Evolutionary conservation across 441 rosid species (phyloP), one percentile per base, ranked within the genome.

Genomic region (Aleurites moluccanus): DNA sequence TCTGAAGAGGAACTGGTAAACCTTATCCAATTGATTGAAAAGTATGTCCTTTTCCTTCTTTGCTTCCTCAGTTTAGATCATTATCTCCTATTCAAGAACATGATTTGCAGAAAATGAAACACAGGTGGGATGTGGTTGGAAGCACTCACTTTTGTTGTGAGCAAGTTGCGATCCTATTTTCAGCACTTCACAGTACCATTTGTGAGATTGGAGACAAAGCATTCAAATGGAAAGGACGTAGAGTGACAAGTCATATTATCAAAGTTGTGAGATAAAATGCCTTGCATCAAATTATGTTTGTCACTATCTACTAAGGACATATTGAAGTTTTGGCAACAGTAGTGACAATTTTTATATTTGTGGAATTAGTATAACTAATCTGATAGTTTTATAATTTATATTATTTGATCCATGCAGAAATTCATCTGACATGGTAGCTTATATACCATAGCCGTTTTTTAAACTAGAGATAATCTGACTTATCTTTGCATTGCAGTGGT

Each of bases 201-300:
- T 75, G 82, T 40, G 99, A 92, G 89, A 85, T 88, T 28, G 96
- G 89, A 63, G 89, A 87, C 10, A 86, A 85, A 67, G 91, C 94
- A 60, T 69, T 83, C n/a, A 10, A 20, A 23, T 83, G 84, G 83
- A 97, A 92, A 88, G 92, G 92, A 67, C 89, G 87, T 60, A 42
- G 73, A 11, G 83, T 88, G 69, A 88, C 84, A 20, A 65, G 69
- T 56, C 91, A 89, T 73, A 78, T 91, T 57, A 82, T 81, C 25
- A 79, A 86, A 52, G 87, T 86, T 73, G 97, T 90, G 74, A 81
- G 88, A 63, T 72, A 28, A 18, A 50, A 55, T 66, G 55, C 68
- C 21, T 61, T 47, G 6, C n/a, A 38, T 23, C 56, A 23, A 28
- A 15, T 52, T n/a, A n/a, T 27, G 14, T 10, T 25, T 15, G n/a